A percentile compares a stretch with the other conserved stretches of the same genome.
Conservation (phyloP, 2,329 filamentous ascomycete genomes). For the Paraphaeosphaeria minitans region DNA sequence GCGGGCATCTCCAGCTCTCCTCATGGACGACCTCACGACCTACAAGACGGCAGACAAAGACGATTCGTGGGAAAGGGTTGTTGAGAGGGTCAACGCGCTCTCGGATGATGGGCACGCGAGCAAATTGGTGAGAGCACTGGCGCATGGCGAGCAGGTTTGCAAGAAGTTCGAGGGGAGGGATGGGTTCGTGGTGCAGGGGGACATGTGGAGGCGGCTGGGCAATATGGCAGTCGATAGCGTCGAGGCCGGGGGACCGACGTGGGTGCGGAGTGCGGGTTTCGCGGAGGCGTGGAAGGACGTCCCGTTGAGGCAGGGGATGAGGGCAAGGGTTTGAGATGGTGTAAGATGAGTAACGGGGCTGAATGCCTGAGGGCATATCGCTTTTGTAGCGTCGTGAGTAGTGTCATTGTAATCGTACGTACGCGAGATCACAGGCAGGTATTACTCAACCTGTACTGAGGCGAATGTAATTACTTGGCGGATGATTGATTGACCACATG, state of each 20-base stretch:
- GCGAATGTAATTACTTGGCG: no score
- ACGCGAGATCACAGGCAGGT: no score
- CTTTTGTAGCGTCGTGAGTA: no score
- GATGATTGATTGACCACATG: no score
- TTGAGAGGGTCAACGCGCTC: conserved; percentile 52
- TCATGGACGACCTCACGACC: conserved; percentile 61
- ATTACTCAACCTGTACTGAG: no score
- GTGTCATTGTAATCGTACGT: no score
- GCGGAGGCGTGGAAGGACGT: conserved; percentile 67
- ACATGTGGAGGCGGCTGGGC: conserved; percentile 65
- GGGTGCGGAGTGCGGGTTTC: conserved; percentile 68
- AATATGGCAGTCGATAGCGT: conserved; percentile 68
- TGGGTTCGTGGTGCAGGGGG: conserved; percentile 57
- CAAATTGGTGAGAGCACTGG: conserved; percentile 75
- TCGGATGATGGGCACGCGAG: conserved; percentile 81
- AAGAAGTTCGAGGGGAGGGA: conserved; percentile 52
- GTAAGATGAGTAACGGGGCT: neutral
- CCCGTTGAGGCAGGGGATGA: conserved; percentile 25
- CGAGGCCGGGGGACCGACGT: conserved; percentile 58
- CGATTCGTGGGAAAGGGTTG: conserved; percentile 50
- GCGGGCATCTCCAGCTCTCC: conserved; percentile 65
- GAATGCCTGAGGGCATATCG: no score
- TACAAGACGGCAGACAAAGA: conserved; percentile 59
- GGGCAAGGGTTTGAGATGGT: neutral
- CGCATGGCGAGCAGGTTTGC: conserved; percentile 63